Base-by-base conservation (phyloP, 2,329 filamentous ascomycete genomes). In the Stemphylium beticola region DNA sequence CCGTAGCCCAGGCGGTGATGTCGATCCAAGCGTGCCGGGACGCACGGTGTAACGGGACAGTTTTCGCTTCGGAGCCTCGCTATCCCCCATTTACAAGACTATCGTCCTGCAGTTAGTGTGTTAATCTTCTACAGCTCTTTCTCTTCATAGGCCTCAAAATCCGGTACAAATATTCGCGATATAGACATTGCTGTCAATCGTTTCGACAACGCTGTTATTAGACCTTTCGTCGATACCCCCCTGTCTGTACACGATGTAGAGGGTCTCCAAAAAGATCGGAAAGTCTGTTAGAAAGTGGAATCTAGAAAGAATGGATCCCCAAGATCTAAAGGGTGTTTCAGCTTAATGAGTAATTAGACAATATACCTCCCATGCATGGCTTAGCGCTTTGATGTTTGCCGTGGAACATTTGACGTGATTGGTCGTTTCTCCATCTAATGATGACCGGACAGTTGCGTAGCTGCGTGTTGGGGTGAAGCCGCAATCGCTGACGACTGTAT, bases 1-100 rank as follows among this genome's bases (percentile, higher is more conserved):
- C 33, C 11, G 11, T 36, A 36, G 33, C 33, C 33, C 17, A 36
- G 5, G 33, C 3, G 15, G 36, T n/a, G n/a, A n/a, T n/a, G n/a
- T n/a, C n/a, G n/a, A 37, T 17, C 15, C 17, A 37, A 15, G n/a
- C n/a, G n/a, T n/a, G n/a, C n/a, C n/a, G n/a, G n/a, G n/a, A n/a
- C n/a, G n/a, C n/a, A n/a, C n/a, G 34, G 34, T 37, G 34, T 37
- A 20, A 37, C 17, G 34, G 34, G 34, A 37, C 34, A 29, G 33
- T 50, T 48, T 44, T 46, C 32, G 46, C 12, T 45, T 37, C 32
- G 42, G 42, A 45, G n/a, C 42, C 32, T 45, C 42, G 42, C 31
- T 24, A 36, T 36, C 32, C 20, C 42, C 11, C 2, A 34, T 34
- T 24, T n/a, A n/a, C n/a, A n/a, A n/a, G n/a, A 33, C 17, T 24